These are phyloP conservation scores for Clavispora santaluciae DNA, from an alignment of 805 yeast genomes.

Conservation along the genomic window DNA sequence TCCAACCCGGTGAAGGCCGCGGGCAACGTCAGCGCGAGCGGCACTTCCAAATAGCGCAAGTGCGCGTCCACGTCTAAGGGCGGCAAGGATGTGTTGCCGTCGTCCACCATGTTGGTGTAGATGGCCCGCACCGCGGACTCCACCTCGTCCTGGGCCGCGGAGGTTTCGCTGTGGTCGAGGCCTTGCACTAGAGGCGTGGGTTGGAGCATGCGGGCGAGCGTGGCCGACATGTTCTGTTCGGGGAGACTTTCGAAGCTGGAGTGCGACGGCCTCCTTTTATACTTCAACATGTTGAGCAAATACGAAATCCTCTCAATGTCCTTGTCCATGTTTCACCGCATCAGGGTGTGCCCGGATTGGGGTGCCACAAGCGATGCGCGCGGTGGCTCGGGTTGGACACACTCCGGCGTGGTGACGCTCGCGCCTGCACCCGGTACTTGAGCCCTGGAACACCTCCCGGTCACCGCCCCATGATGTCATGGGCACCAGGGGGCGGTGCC, in stretches of 20 bases:
- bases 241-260: constrained; percentile 14
- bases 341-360: background rate
- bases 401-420: too few relatives aligned
- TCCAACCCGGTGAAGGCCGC: constrained; percentile 53
- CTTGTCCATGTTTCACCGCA: background rate
- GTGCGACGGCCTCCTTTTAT: constrained; percentile 1
- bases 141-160: constrained; percentile 31
- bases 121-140: constrained; percentile 25
- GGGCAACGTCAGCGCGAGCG: constrained; percentile 45
- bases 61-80: constrained; percentile 31
- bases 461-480: too few relatives aligned
- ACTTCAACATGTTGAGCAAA: constrained; percentile 8
- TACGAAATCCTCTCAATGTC: constrained; percentile 6
- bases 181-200: constrained; percentile 11
- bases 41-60: constrained; percentile 35
- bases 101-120: constrained; percentile 20
- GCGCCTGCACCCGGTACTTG: too few relatives aligned
- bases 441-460: too few relatives aligned
- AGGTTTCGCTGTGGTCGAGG: constrained; percentile 30
- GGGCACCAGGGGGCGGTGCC: too few relatives aligned
- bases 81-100: background rate
- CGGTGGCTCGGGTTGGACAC: too few relatives aligned
- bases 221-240: constrained; percentile 6
- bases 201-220: constrained; percentile 9
- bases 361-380: background rate